Conservation (phyloP, 305 asterid species). For the Fraxinus angustifolia region DNA sequence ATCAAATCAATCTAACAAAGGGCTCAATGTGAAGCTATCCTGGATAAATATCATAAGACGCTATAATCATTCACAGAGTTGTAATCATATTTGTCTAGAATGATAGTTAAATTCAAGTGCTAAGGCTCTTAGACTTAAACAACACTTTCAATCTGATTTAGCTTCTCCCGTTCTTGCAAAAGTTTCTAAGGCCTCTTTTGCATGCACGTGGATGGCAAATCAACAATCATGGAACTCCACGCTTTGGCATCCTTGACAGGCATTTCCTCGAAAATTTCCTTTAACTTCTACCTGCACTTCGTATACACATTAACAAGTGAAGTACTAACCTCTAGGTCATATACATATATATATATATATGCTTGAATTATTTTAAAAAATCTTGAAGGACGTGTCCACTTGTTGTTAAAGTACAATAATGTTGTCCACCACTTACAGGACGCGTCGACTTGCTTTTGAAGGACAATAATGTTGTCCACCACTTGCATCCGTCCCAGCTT, state of each 20-base stretch:
- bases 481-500: too few species aligned
- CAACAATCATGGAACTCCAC: constrained; percentile 75
- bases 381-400: too few species aligned
- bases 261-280: too few species aligned
- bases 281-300: too few species aligned
- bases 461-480: too few species aligned
- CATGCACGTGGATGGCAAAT: constrained; percentile 53
- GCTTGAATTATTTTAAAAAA: too few species aligned
- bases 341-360: too few species aligned
- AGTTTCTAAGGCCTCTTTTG: constrained; percentile 47
- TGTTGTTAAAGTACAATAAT: too few species aligned
- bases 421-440: too few species aligned
- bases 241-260: constrained; percentile 51
- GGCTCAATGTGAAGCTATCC: not conserved
- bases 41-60: not conserved
- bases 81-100: not conserved
- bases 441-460: too few species aligned
- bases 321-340: too few species aligned
- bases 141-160: not conserved
- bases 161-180: not conserved
- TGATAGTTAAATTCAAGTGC: not conserved
- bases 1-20: not conserved
- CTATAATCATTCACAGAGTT: not conserved
- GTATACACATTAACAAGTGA: too few species aligned
- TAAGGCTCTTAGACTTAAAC: not conserved